phyloP scores from a whole-genome alignment of 495 filamentous ascomycete species.

The Parathielavia hyrcaniae region DNA sequence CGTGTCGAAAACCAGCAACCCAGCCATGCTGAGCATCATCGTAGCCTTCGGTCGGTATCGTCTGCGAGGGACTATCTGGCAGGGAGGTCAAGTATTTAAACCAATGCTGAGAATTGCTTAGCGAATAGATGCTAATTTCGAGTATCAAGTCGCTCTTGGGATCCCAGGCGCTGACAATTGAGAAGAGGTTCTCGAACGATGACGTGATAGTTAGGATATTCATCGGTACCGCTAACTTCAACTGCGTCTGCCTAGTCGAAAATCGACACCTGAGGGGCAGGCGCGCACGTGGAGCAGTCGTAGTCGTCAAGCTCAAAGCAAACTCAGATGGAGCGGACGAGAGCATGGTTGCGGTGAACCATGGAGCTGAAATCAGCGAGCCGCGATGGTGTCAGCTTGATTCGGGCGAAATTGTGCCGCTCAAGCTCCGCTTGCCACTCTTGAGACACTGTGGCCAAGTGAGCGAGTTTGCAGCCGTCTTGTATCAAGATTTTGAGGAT shows the following conservation, averaged over 20 bases:
- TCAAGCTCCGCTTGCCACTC: slow-evolving; percentile 38
- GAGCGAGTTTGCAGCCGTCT: slow-evolving; percentile 31
- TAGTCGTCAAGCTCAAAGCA: slow-evolving; percentile 36
- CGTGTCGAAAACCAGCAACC: slow-evolving; percentile 26
- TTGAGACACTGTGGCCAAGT: slow-evolving; percentile 36
- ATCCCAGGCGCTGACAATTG: slow-evolving; percentile 36
- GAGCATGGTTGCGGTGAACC: slow-evolving; percentile 32
- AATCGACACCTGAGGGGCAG: slow-evolving; percentile 13
- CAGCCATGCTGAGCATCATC: slow-evolving; percentile 30
- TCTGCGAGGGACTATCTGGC: slow-evolving; percentile 26
- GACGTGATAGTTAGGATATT: slow-evolving; percentile 29
- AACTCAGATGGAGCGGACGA: slow-evolving; percentile 37
- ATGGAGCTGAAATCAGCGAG: slow-evolving; percentile 27
- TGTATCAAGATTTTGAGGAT: slow-evolving; percentile 28
- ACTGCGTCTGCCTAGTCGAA: background rate
- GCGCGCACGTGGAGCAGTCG: slow-evolving; percentile 31
- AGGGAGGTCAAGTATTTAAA: slow-evolving; percentile 33
- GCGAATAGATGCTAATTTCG: slow-evolving; percentile 39
- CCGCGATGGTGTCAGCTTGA: slow-evolving; percentile 29
- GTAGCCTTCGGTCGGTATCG: slow-evolving; percentile 11
- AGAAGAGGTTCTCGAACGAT: slow-evolving; percentile 34
- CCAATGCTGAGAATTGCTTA: slow-evolving; percentile 36
- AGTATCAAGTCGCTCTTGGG: slow-evolving; percentile 26
- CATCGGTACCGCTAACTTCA: slow-evolving; percentile 11
- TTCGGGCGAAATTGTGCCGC: slow-evolving; percentile 36